Percentiles rank a stretch among this genome's conserved stretches.
Evolutionary conservation across 164 flowering plant species (phyloP).

Genomic region (Platanus orientalis): DNA sequence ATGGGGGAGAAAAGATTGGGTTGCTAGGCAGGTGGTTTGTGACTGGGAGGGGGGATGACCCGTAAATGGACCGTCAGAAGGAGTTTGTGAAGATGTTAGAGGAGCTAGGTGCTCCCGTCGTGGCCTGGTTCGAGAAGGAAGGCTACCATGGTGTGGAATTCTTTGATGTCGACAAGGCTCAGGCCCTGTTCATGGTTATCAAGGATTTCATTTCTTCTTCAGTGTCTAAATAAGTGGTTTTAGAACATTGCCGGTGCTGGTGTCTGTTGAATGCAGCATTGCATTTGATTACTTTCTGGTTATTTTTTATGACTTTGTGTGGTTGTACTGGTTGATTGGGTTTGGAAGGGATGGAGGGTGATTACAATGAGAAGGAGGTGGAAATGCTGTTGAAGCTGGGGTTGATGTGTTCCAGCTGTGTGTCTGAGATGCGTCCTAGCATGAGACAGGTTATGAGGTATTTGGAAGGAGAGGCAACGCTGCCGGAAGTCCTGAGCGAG

Average conservation of each 20-base stretch:
- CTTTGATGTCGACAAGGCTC: too few relatives aligned
- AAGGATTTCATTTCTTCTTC: too few relatives aligned
- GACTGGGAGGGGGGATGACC: conserved; percentile 29
- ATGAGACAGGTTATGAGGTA: too few relatives aligned
- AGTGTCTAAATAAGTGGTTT: too few relatives aligned
- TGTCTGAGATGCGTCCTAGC: too few relatives aligned
- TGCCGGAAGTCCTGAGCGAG: conserved; percentile 21
- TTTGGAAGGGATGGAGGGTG: conserved; percentile 35
- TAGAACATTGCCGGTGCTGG: too few relatives aligned
- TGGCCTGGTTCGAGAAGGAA: conserved; percentile 40
- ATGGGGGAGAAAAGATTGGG: conserved; percentile 1
- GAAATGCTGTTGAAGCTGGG: too few relatives aligned
- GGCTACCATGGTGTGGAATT: conserved; percentile 49
- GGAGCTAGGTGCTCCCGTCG: conserved; percentile 28
- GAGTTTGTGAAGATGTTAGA: conserved; percentile 24
- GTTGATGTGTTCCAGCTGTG: too few relatives aligned
- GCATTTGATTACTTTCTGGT: too few relatives aligned
- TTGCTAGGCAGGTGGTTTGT: conserved; percentile 24
- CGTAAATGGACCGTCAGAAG: conserved; percentile 30
- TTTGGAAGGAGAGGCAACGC: conserved; percentile 36
- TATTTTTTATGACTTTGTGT: too few relatives aligned
- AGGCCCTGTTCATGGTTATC: too few relatives aligned
- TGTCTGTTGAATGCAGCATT: too few relatives aligned
- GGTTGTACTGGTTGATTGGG: conserved; percentile 56
- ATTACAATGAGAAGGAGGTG: conserved; percentile 29